Conservation (phyloP, 2,329 filamentous ascomycete species). For the Diplodia mutila region DNA sequence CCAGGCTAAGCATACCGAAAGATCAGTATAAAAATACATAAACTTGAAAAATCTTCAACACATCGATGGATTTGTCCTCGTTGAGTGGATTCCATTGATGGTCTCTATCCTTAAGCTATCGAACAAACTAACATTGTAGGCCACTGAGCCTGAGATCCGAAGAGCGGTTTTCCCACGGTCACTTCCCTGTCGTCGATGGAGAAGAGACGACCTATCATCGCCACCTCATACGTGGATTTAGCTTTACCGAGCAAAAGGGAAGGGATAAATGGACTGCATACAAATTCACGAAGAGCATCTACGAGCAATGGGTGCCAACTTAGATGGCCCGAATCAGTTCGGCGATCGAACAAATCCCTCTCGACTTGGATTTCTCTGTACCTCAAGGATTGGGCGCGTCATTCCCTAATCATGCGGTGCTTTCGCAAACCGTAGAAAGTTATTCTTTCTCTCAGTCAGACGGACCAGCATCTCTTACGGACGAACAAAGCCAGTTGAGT, state of each 20-base stretch:
- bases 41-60: too few species aligned
- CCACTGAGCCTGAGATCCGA: too few species aligned
- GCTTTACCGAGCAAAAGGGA: slow-evolving; percentile 27
- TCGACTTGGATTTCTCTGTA: background rate
- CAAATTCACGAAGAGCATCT: slow-evolving; percentile 23
- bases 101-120: too few species aligned
- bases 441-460: background rate
- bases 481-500: background rate
- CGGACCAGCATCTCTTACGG: background rate
- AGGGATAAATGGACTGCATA: slow-evolving; percentile 30
- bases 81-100: too few species aligned
- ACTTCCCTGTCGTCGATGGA: slow-evolving; percentile 31
- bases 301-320: slow-evolving; percentile 24
- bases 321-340: slow-evolving; percentile 25
- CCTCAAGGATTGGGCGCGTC: background rate
- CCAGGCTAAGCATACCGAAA: too few species aligned
- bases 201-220: slow-evolving; percentile 29
- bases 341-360: slow-evolving; percentile 22
- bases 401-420: background rate
- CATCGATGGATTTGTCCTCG: too few species aligned
- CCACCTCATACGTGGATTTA: slow-evolving; percentile 27
- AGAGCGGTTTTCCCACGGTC: slow-evolving; percentile 16
- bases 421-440: background rate
- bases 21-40: too few species aligned
- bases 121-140: too few species aligned